Evolutionary conservation across 441 rosid species (phyloP).

Genomic region (Pelargonium australe): DNA sequence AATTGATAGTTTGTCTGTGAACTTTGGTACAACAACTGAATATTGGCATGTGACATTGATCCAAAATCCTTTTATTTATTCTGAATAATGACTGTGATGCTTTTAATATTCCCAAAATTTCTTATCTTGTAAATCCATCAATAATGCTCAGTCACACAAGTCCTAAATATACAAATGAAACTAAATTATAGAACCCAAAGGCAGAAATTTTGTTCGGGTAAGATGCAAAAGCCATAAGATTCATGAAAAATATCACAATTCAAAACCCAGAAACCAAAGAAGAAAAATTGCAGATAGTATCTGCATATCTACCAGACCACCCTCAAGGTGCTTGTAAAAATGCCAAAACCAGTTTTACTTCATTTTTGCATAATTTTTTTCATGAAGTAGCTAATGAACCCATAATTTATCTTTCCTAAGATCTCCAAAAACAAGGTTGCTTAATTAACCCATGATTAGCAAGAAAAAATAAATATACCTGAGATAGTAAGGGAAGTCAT

Average conservation of each 20-base stretch:
- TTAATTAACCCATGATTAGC: not conserved
- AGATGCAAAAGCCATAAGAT: not conserved
- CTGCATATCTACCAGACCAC: no score
- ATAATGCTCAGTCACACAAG: not conserved
- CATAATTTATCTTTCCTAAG: not conserved
- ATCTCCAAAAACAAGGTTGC: not conserved
- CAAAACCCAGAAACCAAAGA: no score
- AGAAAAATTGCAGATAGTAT: no score
- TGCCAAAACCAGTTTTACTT: no score
- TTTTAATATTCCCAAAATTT: not conserved
- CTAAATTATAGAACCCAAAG: not conserved
- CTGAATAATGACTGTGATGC: not conserved
- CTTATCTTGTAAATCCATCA: not conserved
- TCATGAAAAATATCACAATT: not conserved
- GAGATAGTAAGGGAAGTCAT: conserved; percentile 71
- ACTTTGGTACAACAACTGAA: conserved; percentile 4
- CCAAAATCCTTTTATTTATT: conserved; percentile 8
- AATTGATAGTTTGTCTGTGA: conserved; percentile 4
- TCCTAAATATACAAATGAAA: not conserved
- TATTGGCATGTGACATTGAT: conserved; percentile 5
- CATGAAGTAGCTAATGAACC: not conserved
- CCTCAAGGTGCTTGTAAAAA: no score
- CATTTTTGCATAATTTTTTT: no score
- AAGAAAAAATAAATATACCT: conserved; percentile 34
- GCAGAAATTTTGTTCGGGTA: not conserved